phyloP scores from a whole-genome alignment of 345 rosid genomes.

The Abelmoschus esculentus region DNA sequence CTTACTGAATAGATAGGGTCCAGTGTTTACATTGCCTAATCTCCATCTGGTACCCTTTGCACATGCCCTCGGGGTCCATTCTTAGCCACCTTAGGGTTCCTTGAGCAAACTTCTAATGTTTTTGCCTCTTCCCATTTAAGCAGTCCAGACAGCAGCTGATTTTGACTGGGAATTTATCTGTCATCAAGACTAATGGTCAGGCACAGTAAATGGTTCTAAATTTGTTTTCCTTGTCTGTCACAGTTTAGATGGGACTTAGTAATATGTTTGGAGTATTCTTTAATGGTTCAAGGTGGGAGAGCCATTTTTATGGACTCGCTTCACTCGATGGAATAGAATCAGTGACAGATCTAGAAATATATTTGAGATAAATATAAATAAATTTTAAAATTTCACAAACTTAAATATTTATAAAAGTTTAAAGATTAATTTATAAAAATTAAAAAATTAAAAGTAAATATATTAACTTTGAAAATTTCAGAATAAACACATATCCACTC shows the following conservation, averaged over 20 bases:
- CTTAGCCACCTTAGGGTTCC: background rate
- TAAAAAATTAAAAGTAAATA: no score
- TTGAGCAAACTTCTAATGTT: background rate
- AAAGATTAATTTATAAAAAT: no score
- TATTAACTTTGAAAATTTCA: no score
- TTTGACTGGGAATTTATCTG: background rate
- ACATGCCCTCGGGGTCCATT: slow-evolving; percentile 6
- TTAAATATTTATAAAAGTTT: no score
- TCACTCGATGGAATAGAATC: no score
- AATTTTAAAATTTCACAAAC: no score
- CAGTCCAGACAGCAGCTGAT: background rate
- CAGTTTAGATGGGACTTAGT: no score
- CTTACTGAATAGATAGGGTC: background rate
- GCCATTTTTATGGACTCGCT: no score
- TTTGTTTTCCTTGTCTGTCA: background rate
- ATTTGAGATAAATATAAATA: no score
- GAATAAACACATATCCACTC: no score
- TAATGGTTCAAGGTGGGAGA: no score
- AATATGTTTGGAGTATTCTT: background rate
- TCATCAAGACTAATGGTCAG: background rate
- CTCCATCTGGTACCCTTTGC: slow-evolving; percentile 1
- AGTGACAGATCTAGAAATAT: no score
- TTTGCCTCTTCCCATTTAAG: background rate
- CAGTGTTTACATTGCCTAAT: background rate
- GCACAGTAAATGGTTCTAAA: background rate